phyloP scores from a whole-genome alignment of 768 basidiomycete genomes.

The Paxillus involutus region DNA sequence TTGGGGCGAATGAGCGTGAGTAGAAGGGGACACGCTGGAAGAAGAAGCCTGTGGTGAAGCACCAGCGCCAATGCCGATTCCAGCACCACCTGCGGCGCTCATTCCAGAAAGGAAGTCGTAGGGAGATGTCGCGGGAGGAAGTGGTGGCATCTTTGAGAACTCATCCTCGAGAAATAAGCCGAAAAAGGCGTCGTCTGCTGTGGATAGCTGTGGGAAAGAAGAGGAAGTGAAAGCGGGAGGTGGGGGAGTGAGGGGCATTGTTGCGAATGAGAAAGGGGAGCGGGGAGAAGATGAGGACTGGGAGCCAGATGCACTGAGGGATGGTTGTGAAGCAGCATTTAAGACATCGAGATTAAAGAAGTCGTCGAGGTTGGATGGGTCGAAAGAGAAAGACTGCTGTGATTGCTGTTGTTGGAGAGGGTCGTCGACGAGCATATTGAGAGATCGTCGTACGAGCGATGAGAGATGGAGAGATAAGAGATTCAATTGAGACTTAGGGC shows the following conservation, averaged over 20 bases:
- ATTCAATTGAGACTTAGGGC: background rate
- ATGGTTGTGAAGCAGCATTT: constrained; percentile 3
- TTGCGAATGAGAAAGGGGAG: constrained; percentile 34
- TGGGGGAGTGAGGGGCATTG: constrained; percentile 47
- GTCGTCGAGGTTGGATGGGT: constrained; percentile 46
- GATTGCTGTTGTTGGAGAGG: constrained; percentile 13
- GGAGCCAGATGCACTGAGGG: constrained; percentile 32
- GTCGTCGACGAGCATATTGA: constrained; percentile 45
- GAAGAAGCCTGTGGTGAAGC: constrained; percentile 20
- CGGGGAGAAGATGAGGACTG: constrained; percentile 44
- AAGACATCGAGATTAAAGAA: constrained; percentile 69
- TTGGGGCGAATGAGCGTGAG: constrained; percentile 24
- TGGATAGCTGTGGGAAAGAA: constrained; percentile 22
- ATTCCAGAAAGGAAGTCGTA: constrained; percentile 39
- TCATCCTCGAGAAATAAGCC: constrained; percentile 48
- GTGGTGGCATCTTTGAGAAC: constrained; percentile 30
- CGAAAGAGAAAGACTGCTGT: constrained; percentile 22
- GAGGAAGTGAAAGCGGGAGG: constrained; percentile 40
- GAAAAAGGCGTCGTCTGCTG: constrained; percentile 36
- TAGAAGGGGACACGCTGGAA: constrained; percentile 14
- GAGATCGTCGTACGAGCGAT: background rate
- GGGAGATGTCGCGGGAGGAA: constrained; percentile 24
- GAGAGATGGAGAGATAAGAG: background rate
- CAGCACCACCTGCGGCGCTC: constrained; percentile 29
- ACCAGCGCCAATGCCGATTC: constrained; percentile 26